Evolutionary conservation across 2,329 filamentous ascomycete genomes (phyloP), one percentile per base, ranked within the genome.

Genomic region (Penicillium decumbens): DNA sequence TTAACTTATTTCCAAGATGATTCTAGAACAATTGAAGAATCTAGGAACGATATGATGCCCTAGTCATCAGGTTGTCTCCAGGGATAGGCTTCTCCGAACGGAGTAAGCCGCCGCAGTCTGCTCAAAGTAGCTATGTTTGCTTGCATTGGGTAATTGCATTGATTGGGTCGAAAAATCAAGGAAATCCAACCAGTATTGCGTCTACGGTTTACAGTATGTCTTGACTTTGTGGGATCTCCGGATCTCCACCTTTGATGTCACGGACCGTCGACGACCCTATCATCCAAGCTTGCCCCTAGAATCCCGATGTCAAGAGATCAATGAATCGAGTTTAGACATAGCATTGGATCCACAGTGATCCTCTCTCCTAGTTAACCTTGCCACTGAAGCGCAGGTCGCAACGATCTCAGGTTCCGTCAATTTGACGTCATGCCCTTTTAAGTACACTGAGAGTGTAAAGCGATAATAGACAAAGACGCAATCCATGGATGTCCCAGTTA

Each of bases 171-270:
- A 41, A 38, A 38, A 46, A 53, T 43, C 46, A 50, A 30, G 48
- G 27, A 49, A 27, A 6, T n/a, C 13, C 12, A 10, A 3, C 6
- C 4, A 18, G 12, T 20, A 37, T 37, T 37, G 33, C 33, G 15
- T 20, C 15, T 37, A 30, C 24, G 29, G 38, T 47, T 38, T n/a
- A n/a, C 10, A 23, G 3, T 23, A 23, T 23, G 3, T 41, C 15
- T 37, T 9, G 28, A 37, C 9, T 20, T 18, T 13, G 13, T 13
- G 13, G 20, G 7, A 13, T 9, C 20, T 23, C 20, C 3, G 20
- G 20, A 23, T 30, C 27, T 6, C 32, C 30, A 20, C 43, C 13
- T 24, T 48, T 55, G 53, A 55, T 55, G 53, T 55, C 50, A 55
- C 50, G 30, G 4, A 32, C 32, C 20, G 29, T 28, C 30, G 30